phyloP scores from a whole-genome alignment of 2,329 filamentous ascomycete species.

The Chrysosphaeria jannelii region DNA sequence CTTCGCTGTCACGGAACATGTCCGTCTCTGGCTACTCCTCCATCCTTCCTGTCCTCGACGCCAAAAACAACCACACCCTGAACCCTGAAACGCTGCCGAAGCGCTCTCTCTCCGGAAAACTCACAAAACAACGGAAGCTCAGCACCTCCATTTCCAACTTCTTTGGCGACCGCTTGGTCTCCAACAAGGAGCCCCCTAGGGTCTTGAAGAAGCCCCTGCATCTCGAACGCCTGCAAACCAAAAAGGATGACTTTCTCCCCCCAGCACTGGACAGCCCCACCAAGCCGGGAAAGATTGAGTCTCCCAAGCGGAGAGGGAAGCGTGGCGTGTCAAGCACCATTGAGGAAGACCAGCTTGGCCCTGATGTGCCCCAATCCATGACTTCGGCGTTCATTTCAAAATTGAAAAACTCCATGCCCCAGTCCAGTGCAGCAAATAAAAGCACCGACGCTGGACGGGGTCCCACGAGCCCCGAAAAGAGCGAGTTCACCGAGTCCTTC shows the following conservation, averaged over 20 bases:
- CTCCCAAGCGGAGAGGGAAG: not conserved
- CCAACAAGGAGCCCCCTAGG: constrained; percentile 1
- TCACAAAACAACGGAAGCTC: constrained; percentile 2
- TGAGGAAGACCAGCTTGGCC: too few relatives aligned
- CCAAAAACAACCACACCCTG: constrained; percentile 2
- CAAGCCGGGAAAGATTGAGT: too few relatives aligned
- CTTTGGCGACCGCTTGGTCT: constrained; percentile 1
- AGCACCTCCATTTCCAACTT: constrained; percentile 2
- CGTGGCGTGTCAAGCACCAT: too few relatives aligned
- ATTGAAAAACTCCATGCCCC: too few relatives aligned
- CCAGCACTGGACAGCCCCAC: too few relatives aligned
- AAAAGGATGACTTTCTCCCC: constrained; percentile 2
- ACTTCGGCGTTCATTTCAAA: too few relatives aligned
- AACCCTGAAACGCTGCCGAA: constrained; percentile 1
- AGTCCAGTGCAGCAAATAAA: too few relatives aligned
- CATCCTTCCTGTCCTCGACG: constrained; percentile 1
- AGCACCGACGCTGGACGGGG: too few relatives aligned
- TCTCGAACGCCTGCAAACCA: constrained; percentile 2
- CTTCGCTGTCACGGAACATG: constrained; percentile 2
- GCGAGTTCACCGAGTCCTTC: too few relatives aligned
- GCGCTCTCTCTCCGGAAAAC: constrained; percentile 1
- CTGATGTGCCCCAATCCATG: too few relatives aligned
- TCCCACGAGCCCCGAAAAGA: too few relatives aligned
- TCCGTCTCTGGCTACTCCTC: constrained; percentile 2
- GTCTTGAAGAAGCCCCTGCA: constrained; percentile 2